phyloP scores from a whole-genome alignment of 805 yeast genomes.

The Kodamaea kaohsiungensis region DNA sequence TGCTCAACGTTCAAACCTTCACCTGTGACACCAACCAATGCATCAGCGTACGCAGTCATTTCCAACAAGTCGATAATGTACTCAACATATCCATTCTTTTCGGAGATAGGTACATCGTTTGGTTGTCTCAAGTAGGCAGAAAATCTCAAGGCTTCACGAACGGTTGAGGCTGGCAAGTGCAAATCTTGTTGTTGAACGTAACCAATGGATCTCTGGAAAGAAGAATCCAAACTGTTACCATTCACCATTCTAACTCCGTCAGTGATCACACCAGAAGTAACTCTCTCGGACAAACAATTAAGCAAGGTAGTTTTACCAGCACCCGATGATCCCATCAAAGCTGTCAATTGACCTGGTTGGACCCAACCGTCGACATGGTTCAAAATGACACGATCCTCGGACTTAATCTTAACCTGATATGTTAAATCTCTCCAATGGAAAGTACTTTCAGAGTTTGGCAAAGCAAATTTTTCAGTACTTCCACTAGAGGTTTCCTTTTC shows the following conservation, averaged over 20 bases:
- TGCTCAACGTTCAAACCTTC: slow-evolving; percentile 43
- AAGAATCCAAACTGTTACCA: slow-evolving; percentile 24
- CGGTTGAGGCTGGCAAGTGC: slow-evolving; percentile 33
- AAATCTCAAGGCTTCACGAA: slow-evolving; percentile 28
- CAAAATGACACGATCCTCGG: slow-evolving; percentile 60
- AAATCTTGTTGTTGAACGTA: slow-evolving; percentile 37
- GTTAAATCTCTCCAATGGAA: slow-evolving; percentile 80
- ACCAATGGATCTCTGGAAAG: slow-evolving; percentile 35
- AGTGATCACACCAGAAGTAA: slow-evolving; percentile 25
- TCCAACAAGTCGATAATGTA: slow-evolving; percentile 26
- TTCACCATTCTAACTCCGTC: slow-evolving; percentile 39
- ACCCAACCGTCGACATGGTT: slow-evolving; percentile 79
- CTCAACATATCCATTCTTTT: slow-evolving; percentile 27
- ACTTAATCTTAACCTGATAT: slow-evolving; percentile 65
- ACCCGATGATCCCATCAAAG: slow-evolving; percentile 60
- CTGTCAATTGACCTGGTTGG: slow-evolving; percentile 79
- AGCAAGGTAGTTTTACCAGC: slow-evolving; percentile 48
- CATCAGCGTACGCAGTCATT: slow-evolving; percentile 30
- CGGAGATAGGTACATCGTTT: slow-evolving; percentile 18
- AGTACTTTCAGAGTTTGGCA: slow-evolving; percentile 40
- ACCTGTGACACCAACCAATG: slow-evolving; percentile 36
- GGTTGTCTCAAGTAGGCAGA: slow-evolving; percentile 31
- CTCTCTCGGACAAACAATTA: slow-evolving; percentile 36
- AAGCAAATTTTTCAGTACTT: not conserved
- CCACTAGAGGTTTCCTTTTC: slow-evolving; percentile 16